These are phyloP conservation scores for Alternaria solani DNA, from an alignment of 2,329 filamentous ascomycete species.

Conservation along the genomic window DNA sequence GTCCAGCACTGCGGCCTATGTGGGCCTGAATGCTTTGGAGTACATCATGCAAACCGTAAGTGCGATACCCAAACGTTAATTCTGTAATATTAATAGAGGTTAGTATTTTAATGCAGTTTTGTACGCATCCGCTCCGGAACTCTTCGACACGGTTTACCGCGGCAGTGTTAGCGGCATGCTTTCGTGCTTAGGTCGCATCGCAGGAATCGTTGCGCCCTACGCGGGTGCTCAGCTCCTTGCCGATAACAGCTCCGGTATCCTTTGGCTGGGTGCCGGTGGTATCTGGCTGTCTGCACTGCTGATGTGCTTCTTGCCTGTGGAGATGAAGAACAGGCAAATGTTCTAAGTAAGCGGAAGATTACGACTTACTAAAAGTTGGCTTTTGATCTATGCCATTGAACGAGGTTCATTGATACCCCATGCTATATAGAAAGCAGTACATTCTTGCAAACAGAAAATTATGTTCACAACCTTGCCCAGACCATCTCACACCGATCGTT, in stretches of 20 bases:
- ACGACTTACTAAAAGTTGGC: neutral
- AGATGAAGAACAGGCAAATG: slow-evolving; percentile 44
- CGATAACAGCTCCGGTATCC: slow-evolving; percentile 34
- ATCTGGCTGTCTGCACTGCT: slow-evolving; percentile 40
- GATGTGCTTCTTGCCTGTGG: slow-evolving; percentile 42
- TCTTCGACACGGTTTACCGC: slow-evolving; percentile 42
- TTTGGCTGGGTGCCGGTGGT: slow-evolving; percentile 41
- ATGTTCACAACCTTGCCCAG: neutral
- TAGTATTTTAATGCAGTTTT: slow-evolving; percentile 44
- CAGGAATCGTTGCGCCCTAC: slow-evolving; percentile 41
- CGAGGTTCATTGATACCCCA: neutral
- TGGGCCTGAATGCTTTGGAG: slow-evolving; percentile 41
- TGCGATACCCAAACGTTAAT: neutral
- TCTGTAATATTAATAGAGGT: neutral
- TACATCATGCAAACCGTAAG: slow-evolving; percentile 46
- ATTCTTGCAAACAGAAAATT: neutral
- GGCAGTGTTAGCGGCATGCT: slow-evolving; percentile 43
- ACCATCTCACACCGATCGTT: neutral
- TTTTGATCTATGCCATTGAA: neutral
- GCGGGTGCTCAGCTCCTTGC: slow-evolving; percentile 36
- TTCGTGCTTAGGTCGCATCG: slow-evolving; percentile 37
- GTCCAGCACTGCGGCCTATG: slow-evolving; percentile 33
- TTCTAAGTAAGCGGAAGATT: slow-evolving; percentile 23
- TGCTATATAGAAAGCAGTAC: neutral
- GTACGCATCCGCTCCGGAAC: slow-evolving; percentile 40